Evolutionary conservation across 2,329 filamentous ascomycete species (phyloP), one percentile per base, ranked within the genome.

Genomic region (Dactylellina leptospora): DNA sequence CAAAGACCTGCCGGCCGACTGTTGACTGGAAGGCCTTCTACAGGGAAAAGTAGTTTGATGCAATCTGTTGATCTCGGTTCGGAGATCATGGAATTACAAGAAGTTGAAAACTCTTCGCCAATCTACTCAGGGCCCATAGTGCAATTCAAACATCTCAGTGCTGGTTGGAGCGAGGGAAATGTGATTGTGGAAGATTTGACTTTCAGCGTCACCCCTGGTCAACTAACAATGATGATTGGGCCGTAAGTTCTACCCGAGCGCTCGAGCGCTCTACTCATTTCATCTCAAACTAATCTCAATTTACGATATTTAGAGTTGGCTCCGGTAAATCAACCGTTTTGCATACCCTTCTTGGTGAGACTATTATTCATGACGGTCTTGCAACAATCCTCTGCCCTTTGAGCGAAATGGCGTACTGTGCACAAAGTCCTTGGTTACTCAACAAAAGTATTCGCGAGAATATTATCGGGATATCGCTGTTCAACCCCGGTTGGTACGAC

Each of bases 301-400:
- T 13, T 10, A 4, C 16, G 33, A 38, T 3, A 3, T 3, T 38
- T 11, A 54, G 50, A 10, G 81, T 82, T 0, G 82, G 81, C 0
- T 80, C 80, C 18, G 82, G 82, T 16, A 83, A 83, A 53, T 80
- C 81, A 0, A 78, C 78, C 0, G 70, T 83, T 0, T 69, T 82
- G 10, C 77, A 80, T 25, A 78, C 78, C 0, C 75, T 83, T 0
- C 69, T 82, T 0, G 80, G 81, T 0, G 81, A 82, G 56, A 66
- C 79, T 0, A 60, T 71, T 1, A 59, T 75, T 3, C 40, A 76
- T 0, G 54, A 61, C 0, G 81, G 80, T 0, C 54, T 50, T 0
- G 61, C 81, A 16, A 73, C 60, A 0, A 68, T 77, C 2, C 66
- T 28, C 10, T 11, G 42, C 1, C 80, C 78, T n/a, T 78, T 78